phyloP scores from a whole-genome alignment of 225 moss, liverwort and hornwort species.

The Antitrichia curtipendula region DNA sequence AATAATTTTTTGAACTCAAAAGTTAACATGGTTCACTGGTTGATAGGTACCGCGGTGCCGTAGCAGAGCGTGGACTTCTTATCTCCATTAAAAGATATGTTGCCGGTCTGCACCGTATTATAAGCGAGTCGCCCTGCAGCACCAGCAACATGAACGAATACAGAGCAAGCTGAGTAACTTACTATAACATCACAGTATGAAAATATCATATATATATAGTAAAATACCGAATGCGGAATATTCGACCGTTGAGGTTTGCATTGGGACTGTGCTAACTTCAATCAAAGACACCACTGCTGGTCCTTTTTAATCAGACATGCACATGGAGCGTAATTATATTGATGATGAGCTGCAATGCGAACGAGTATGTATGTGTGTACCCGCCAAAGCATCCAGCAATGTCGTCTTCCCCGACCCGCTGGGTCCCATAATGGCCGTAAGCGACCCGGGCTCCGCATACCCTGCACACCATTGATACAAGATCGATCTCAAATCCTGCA shows the following conservation, averaged over 20 bases:
- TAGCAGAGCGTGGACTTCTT: slow-evolving; percentile 19
- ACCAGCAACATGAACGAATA: not conserved
- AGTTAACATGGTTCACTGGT: not conserved
- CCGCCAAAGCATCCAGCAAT: slow-evolving; percentile 61
- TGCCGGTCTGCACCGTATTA: slow-evolving; percentile 12
- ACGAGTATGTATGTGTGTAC: not conserved
- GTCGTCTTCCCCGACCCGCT: slow-evolving; percentile 62
- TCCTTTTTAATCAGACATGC: not conserved
- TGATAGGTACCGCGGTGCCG: slow-evolving; percentile 3
- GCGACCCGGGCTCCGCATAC: slow-evolving; percentile 54
- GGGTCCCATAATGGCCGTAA: slow-evolving; percentile 65
- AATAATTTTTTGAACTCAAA: not conserved
- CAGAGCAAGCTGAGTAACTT: not conserved
- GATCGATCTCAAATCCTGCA: not conserved
- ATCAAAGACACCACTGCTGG: not conserved
- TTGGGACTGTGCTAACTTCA: not conserved
- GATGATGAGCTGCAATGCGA: not conserved
- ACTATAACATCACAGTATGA: too few species aligned
- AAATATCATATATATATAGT: too few species aligned
- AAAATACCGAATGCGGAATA: too few species aligned
- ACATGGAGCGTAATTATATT: not conserved
- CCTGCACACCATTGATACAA: slow-evolving; percentile 9
- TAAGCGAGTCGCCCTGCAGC: slow-evolving; percentile 20
- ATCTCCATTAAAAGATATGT: slow-evolving; percentile 19
- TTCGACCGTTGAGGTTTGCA: too few species aligned